Percentiles rank a stretch among this genome's conserved stretches.
Evolutionary conservation across 1,139 yeast species (phyloP).

Genomic region (Yamadazyma oceani): DNA sequence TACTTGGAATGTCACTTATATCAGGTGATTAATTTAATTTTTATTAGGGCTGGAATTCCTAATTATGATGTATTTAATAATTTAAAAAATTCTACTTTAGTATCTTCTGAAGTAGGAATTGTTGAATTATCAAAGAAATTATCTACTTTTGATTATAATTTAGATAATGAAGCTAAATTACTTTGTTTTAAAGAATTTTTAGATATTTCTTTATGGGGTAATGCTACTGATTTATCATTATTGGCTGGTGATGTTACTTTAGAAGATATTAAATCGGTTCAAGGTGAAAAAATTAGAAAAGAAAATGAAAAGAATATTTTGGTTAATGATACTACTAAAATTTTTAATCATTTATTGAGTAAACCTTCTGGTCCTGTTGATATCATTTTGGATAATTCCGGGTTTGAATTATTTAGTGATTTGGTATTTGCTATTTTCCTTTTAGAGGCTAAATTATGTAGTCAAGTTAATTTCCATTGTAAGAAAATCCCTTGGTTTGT

Average conservation of each 20-base stretch:
- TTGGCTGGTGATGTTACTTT: constrained; percentile 75
- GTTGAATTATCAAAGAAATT: constrained; percentile 78
- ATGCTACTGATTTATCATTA: constrained; percentile 91
- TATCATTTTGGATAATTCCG: constrained; percentile 89
- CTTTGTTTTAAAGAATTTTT: constrained; percentile 73
- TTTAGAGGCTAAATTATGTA: constrained; percentile 65
- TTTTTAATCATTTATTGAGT: constrained; percentile 52
- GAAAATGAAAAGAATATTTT: constrained; percentile 81
- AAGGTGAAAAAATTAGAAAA: constrained; percentile 85
- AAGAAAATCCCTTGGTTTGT: constrained; percentile 97
- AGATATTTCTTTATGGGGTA: constrained; percentile 95
- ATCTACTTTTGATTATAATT: constrained; percentile 40
- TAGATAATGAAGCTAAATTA: constrained; percentile 47
- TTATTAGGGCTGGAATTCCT: constrained; percentile 29
- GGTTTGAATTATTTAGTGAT: constrained; percentile 92
- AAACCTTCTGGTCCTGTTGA: constrained; percentile 55
- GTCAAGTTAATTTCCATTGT: constrained; percentile 75
- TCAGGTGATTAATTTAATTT: constrained; percentile 53
- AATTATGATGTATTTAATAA: constrained; percentile 69
- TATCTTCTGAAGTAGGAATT: constrained; percentile 75
- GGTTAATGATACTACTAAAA: constrained; percentile 68
- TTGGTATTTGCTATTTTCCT: constrained; percentile 71
- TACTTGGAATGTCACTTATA: constrained; percentile 83
- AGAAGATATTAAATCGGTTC: constrained; percentile 87
- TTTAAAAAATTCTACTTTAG: constrained; percentile 72